Percentiles rank a stretch among this genome's conserved stretches.
These are phyloP conservation scores for Dothiorella sarmentorum DNA, from an alignment of 2,329 filamentous ascomycete genomes.

Conservation along the genomic window DNA sequence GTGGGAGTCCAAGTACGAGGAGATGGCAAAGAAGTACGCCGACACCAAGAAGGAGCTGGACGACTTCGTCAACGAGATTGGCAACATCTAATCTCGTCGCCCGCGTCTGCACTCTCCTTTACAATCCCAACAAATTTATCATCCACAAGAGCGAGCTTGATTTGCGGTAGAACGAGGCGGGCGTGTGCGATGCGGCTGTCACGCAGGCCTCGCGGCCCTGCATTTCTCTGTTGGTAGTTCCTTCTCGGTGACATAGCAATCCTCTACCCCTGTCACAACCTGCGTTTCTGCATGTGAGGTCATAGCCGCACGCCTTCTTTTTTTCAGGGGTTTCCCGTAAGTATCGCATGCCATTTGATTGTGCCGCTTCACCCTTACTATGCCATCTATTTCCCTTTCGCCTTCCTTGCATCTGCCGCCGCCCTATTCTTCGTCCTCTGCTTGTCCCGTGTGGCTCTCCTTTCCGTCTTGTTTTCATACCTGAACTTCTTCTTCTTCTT, in stretches of 20 bases:
- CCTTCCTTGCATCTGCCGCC: conserved; percentile 57
- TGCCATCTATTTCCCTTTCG: conserved; percentile 19
- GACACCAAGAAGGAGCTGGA: conserved; percentile 84
- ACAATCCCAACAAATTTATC: conserved; percentile 5
- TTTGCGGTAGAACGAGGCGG: conserved; percentile 2
- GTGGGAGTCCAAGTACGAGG: conserved; percentile 98
- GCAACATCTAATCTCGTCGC: conserved; percentile 69
- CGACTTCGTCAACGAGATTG: conserved; percentile 85
- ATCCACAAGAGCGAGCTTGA: conserved; percentile 5
- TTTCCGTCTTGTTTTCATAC: conserved; percentile 85
- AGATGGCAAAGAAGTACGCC: conserved; percentile 88
- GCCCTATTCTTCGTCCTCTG: conserved; percentile 68
- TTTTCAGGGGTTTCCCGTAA: background rate
- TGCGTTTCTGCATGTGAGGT: background rate
- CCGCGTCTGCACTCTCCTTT: conserved; percentile 6
- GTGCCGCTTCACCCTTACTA: background rate
- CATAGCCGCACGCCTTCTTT: background rate
- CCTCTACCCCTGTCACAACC: conserved; percentile 16
- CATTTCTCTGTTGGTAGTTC: conserved; percentile 23
- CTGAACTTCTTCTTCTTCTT: conserved; percentile 89
- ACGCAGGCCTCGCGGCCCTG: conserved; percentile 11
- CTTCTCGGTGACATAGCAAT: conserved; percentile 19
- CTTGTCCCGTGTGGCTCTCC: conserved; percentile 60
- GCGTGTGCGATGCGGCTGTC: conserved; percentile 1
- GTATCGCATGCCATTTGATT: background rate